Percentiles rank a stretch among this genome's conserved stretches.
Evolutionary conservation across 352 stramenopile genomes (phyloP).

Genomic region (Pythium folliculosum): DNA sequence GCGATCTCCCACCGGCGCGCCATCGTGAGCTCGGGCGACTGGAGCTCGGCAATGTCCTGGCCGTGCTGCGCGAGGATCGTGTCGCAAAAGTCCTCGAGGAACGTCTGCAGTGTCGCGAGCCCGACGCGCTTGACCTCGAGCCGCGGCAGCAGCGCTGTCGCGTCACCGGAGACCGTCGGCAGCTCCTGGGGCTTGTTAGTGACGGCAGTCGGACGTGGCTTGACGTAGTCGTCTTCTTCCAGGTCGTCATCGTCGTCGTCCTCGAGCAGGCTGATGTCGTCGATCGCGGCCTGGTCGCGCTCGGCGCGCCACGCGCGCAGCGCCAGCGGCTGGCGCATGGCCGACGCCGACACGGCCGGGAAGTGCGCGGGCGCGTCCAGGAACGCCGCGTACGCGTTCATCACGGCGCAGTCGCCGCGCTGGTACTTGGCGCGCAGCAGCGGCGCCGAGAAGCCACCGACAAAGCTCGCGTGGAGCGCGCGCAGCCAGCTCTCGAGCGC

Average conservation of each 20-base stretch:
- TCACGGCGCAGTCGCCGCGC: conserved; percentile 37
- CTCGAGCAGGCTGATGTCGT: conserved; percentile 18
- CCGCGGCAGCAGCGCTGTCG: conserved; percentile 34
- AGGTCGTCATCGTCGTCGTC: conserved; percentile 19
- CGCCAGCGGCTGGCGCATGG: conserved; percentile 43
- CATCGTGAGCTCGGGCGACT: conserved; percentile 43
- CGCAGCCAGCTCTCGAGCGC: conserved; percentile 4
- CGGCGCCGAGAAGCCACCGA: conserved; percentile 29
- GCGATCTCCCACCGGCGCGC: conserved; percentile 72
- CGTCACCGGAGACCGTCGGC: neutral
- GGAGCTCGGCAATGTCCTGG: conserved; percentile 61
- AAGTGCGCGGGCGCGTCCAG: conserved; percentile 55
- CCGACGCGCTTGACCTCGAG: conserved; percentile 62
- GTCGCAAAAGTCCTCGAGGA: conserved; percentile 82
- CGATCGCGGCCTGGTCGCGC: conserved; percentile 18
- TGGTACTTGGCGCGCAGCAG: conserved; percentile 47
- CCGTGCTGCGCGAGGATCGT: conserved; percentile 64
- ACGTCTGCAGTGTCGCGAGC: conserved; percentile 73
- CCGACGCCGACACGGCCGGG: conserved; percentile 22
- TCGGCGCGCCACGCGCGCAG: conserved; percentile 52
- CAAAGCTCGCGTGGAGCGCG: conserved; percentile 45
- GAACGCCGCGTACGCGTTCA: conserved; percentile 56
- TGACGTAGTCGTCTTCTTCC: neutral
- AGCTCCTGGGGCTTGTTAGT: neutral
- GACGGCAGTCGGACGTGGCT: neutral